Evolutionary conservation across 2,329 filamentous ascomycete genomes (phyloP).

Genomic region (Beauveria sp.): DNA sequence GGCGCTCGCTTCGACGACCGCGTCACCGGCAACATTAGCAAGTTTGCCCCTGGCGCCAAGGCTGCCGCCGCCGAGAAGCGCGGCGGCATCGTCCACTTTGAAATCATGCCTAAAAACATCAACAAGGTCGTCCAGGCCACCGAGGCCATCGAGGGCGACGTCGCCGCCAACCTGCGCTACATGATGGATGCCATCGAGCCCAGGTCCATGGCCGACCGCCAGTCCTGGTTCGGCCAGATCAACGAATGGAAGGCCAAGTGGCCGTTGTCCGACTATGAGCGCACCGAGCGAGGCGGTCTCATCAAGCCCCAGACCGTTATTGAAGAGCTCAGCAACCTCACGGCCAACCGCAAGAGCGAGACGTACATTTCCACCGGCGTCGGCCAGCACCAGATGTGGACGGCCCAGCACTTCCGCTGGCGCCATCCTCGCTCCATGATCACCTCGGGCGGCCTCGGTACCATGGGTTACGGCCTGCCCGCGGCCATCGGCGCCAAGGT

Average conservation of each 20-base stretch:
- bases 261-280: constrained; percentile 77
- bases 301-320: constrained; percentile 96
- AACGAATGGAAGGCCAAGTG: constrained; percentile 85
- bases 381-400: constrained; percentile 98
- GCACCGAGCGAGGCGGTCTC: constrained; percentile 62
- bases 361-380: constrained; percentile 92
- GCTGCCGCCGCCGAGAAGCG: constrained; percentile 75
- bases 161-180: constrained; percentile 66
- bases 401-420: constrained; percentile 95
- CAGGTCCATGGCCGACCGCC: constrained; percentile 56
- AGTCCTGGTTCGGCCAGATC: constrained; percentile 87
- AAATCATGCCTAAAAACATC: constrained; percentile 99
- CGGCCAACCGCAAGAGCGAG: constrained; percentile 68
- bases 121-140: constrained; percentile 98
- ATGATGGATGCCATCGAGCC: constrained; percentile 66
- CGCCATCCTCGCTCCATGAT: constrained; percentile 86
- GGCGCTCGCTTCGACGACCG: constrained; percentile 95
- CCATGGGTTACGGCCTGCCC: constrained; percentile 90
- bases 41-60: constrained; percentile 85
- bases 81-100: constrained; percentile 94
- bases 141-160: constrained; percentile 90
- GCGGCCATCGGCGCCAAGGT: constrained; percentile 95
- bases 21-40: constrained; percentile 72
- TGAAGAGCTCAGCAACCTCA: constrained; percentile 80
- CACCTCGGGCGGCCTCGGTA: constrained; percentile 82